Evolutionary conservation across 2,329 filamentous ascomycete genomes (phyloP).

Genomic region (Tolypocladium endophyticum): DNA sequence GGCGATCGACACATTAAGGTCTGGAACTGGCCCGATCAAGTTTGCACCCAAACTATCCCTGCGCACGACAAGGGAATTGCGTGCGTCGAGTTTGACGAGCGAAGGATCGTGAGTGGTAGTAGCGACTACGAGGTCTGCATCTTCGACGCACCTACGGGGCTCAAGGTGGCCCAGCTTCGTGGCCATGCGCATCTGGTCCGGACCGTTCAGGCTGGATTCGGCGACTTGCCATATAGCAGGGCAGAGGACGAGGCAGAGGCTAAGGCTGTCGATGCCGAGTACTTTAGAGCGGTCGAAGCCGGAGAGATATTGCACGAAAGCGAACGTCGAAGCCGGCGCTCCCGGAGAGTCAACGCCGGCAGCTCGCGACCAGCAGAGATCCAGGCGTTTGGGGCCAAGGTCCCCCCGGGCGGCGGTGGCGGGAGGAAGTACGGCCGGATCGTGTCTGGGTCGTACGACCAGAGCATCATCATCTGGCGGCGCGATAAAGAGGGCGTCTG

Average conservation of each 20-base stretch:
- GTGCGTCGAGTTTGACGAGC: conserved; percentile 92
- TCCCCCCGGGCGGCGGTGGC: conserved; percentile 85
- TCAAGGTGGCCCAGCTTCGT: conserved; percentile 79
- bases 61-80: conserved; percentile 94
- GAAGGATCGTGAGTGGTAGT: conserved; percentile 88
- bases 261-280: conserved; percentile 60
- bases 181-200: conserved; percentile 79
- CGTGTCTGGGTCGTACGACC: conserved; percentile 92
- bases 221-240: conserved; percentile 71
- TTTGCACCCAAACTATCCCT: conserved; percentile 65
- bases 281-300: conserved; percentile 49
- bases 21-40: conserved; percentile 79
- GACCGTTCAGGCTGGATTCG: conserved; percentile 91
- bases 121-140: conserved; percentile 95
- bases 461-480: conserved; percentile 91
- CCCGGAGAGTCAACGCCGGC: conserved; percentile 52
- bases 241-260: conserved; percentile 67
- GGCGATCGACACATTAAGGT: conserved; percentile 90
- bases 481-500: conserved; percentile 77
- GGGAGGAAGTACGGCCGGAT: conserved; percentile 88
- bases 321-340: conserved; percentile 20
- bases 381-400: conserved; percentile 69
- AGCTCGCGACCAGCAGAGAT: conserved; percentile 68
- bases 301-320: conserved; percentile 32
- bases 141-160: conserved; percentile 75